Base-by-base conservation (phyloP, 768 basidiomycete species). In the Suillus brevipes region DNA sequence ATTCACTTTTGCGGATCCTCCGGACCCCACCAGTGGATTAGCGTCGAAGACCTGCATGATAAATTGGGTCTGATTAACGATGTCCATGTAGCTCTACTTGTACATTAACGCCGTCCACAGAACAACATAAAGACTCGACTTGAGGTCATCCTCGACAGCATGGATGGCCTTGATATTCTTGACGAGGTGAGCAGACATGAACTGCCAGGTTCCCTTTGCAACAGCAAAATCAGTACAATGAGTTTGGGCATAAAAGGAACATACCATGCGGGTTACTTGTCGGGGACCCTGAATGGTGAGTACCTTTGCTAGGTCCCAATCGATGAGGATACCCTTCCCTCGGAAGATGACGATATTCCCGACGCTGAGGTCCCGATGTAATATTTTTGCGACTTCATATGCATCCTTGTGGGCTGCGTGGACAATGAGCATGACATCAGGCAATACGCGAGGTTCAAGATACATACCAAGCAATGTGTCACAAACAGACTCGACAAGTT, bases 231-330 rank as follows among this genome's bases (percentile, higher is more conserved):
- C 28, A 50, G 28, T 47, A 5, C 10, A 12, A 49, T 10, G 25
- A 58, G 0, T 25, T 9, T 31, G 37, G 7, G 14, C 8, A 9
- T 43, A 4, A 57, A 18, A 4, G 2, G 20, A 25, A 64, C 25
- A 49, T 16, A 47, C 55, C n/a, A 28, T 59, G 5, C 25, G 13
- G 23, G 63, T 59, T 0, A 13, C 37, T 3, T 43, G 55, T 23
- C 43, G 5, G 9, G 55, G 40, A 36, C 20, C 43, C 12, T 23
- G 4, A n/a, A 47, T 23, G 0, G 2, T 34, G 6, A 57, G 25
- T 31, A 43, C 3, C 16, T 65, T 61, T 42, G 45, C 64, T 23
- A 65, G 10, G 25, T 65, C 59, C 64, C 64, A 65, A 40, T 65
- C 59, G 6, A 65, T 65, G 8, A 65, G 28, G 38, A 49, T 13